These are phyloP conservation scores for Globisporangium spiculum DNA, from an alignment of 352 stramenopile genomes.

Conservation along the genomic window DNA sequence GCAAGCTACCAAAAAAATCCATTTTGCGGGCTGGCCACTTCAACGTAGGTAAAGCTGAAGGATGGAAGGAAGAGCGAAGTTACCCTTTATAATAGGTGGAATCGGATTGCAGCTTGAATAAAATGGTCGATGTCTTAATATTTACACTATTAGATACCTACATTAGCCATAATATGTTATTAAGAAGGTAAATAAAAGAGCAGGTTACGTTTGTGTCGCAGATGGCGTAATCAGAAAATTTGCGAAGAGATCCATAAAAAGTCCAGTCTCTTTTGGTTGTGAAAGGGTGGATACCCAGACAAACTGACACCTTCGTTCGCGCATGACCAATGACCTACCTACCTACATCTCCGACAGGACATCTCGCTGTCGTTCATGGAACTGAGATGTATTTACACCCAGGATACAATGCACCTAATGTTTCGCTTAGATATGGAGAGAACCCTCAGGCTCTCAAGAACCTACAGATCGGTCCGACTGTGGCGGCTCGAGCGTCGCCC, in stretches of 20 bases:
- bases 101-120: no score
- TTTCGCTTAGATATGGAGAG: no score
- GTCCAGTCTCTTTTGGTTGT: neutral
- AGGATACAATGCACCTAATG: neutral
- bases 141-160: no score
- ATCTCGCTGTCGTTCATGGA: neutral
- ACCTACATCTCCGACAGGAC: neutral
- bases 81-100: no score
- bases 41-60: no score
- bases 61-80: no score
- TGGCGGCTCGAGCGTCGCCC: neutral
- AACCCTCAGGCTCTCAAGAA: neutral
- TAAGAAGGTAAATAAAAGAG: neutral
- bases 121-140: no score
- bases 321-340: neutral
- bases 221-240: neutral
- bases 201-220: neutral
- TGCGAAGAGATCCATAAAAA: neutral
- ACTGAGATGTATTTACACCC: neutral
- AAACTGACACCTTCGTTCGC: neutral
- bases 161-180: neutral
- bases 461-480: neutral
- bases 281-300: neutral
- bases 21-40: no score
- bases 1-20: no score